Percentiles rank a stretch among this genome's conserved stretches.
Evolutionary conservation across 768 basidiomycete genomes (phyloP).

Genomic region (Panaeolus papilionaceus): DNA sequence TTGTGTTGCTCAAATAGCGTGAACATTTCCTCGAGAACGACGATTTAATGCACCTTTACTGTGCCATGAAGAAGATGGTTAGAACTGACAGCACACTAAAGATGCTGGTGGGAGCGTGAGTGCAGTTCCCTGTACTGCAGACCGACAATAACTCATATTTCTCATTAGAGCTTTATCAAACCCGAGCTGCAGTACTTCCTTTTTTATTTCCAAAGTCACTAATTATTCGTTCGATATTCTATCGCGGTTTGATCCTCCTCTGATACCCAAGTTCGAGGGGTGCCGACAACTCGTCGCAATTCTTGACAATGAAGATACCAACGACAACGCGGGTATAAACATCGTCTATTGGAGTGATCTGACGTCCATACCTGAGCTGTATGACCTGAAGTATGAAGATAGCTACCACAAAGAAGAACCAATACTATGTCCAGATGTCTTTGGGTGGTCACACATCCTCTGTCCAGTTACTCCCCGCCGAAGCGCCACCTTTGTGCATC

Average conservation of each 20-base stretch:
- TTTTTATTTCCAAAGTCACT: neutral
- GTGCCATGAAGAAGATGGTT: neutral
- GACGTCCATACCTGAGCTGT: neutral
- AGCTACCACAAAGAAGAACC: neutral
- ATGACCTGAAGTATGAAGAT: neutral
- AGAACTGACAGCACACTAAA: neutral
- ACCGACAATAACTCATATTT: too few relatives aligned
- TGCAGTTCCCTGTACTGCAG: neutral
- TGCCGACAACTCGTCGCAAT: neutral
- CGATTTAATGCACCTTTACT: neutral
- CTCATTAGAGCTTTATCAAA: neutral
- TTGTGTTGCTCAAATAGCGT: neutral
- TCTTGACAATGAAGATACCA: neutral
- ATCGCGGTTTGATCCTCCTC: neutral
- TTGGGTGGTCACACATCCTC: neutral
- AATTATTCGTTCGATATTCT: neutral
- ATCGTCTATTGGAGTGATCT: neutral
- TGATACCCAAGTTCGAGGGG: neutral
- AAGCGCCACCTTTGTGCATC: too few relatives aligned
- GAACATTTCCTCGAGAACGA: neutral
- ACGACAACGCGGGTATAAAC: too few relatives aligned
- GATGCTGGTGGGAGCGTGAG: neutral
- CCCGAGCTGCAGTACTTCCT: neutral
- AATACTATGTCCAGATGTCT: neutral
- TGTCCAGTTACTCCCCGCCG: neutral